Evolutionary conservation across 371 early-diverging fungal species (phyloP).

Genomic region (Gilbertella persicaria): DNA sequence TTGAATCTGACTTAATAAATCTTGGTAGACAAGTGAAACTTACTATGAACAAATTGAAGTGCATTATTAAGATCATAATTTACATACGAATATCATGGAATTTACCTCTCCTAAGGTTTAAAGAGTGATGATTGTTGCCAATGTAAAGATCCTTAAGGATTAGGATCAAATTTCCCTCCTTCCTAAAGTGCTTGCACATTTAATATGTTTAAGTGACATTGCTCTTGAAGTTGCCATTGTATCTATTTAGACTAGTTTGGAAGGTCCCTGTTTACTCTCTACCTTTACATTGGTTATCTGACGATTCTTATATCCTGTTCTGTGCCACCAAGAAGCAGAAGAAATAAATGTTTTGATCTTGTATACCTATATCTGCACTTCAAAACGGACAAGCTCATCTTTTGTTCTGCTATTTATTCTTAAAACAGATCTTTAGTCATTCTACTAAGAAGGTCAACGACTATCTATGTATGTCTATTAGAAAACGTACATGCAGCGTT

Average conservation of each 20-base stretch:
- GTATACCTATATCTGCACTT: too few species aligned
- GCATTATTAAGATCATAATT: slow-evolving; percentile 19
- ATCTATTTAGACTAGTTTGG: not conserved
- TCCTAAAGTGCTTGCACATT: slow-evolving; percentile 3
- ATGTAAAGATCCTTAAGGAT: slow-evolving; percentile 1
- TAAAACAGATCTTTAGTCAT: too few species aligned
- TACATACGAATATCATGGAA: slow-evolving; percentile 15
- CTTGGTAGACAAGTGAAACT: slow-evolving; percentile 18
- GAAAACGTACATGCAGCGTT: too few species aligned
- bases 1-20: slow-evolving; percentile 19
- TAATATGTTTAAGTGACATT: slow-evolving; percentile 9
- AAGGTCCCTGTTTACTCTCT: not conserved
- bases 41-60: slow-evolving; percentile 14
- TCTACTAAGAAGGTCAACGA: too few species aligned
- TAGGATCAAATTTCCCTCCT: slow-evolving; percentile 1
- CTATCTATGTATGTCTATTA: too few species aligned
- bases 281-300: slow-evolving; percentile 1
- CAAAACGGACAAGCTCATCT: too few species aligned
- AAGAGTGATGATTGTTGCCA: slow-evolving; percentile 11
- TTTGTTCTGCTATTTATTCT: too few species aligned
- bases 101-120: slow-evolving; percentile 21
- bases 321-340: not conserved
- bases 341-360: not conserved
- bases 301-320: not conserved
- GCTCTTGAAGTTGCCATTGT: slow-evolving; percentile 1